Base-by-base conservation (phyloP, 768 basidiomycete genomes). In the Paxillus involutus region DNA sequence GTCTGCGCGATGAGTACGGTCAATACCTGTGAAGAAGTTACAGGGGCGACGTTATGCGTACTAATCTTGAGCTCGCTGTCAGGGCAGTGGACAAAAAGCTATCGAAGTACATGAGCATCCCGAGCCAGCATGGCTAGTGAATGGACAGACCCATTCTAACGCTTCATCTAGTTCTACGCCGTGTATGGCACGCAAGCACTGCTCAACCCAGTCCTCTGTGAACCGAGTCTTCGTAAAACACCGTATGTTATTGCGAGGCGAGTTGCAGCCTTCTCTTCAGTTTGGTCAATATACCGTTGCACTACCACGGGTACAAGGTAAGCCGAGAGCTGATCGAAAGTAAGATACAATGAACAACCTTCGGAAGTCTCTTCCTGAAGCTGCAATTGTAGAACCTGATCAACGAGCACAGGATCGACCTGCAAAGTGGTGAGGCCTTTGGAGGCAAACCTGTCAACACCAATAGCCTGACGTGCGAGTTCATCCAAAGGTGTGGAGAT, bases 91-190 rank as follows among this genome's bases (percentile, higher is more conserved):
- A 85, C 59, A 65, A 79, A 82, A 35, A 93, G 76, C 92, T 93
- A 21, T 40, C 30, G 12, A 6, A 16, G 17, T 29, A 39, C 21
- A n/a, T 67, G 42, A 60, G 58, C 9, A 42, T 32, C 49, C 37
- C 16, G 44, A 33, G 26, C 24, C 46, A 19, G 43, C 49, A 21
- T 32, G 51, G 3, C 2, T 14, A 24, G 47, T 47, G 21, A 26
- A 17, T 33, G 17, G 24, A 68, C 83, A 52, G 59, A 96, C 93
- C 96, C 96, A 98, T 65, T 94, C 88, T 49, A 89, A 80, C 10
- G 91, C 93, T 48, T 93, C 89, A 14, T 98, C 95, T n/a, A 93
- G 73, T 24, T 91, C 90, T 32, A 88, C 72, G 12, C 86, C 81
- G 26, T 75, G 69, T 26, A 92, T 82, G 6, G 77, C 69, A 47